Evolutionary conservation across 805 yeast species (phyloP), one percentile per base, ranked within the genome.

Genomic region (Tetrapisispora namnaoensis): DNA sequence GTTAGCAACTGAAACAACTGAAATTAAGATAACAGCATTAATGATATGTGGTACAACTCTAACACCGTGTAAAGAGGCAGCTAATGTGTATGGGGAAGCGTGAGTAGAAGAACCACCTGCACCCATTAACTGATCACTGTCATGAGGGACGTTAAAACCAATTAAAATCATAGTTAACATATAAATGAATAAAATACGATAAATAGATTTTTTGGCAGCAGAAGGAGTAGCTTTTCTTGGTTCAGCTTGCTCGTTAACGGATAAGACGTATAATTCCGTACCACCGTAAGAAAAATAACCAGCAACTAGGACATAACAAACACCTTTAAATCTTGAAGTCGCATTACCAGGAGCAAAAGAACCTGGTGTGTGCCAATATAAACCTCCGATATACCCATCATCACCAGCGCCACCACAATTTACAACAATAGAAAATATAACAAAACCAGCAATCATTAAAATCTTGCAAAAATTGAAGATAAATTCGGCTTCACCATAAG

Each of bases 1-100:
- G 70, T 83, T 84, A 55, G 88, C 89, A 47, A 83, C 90, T 8
- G 89, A 83, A 48, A 82, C 66, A 27, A 84, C 87, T 3, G 90
- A 81, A 50, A 83, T 65, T 68, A 84, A 70, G 55, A 84, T 82
- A 40, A 83, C 87, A 20, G 80, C 86, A 61, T 84, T 84, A 71
- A 84, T 82, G 53, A 84, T 77, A 46, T 82, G 78, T 46, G 90
- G 90, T 44, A 83, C 73, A 39, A 79, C 84, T 44, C 68, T 69
- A 54, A 83, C 78, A 56, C 83, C 82, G 28, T 77, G 84, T 47
- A 73, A 68, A 30, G 73, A 69, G 49, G 83, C 77, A 38, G 90
- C 88, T 65, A 83, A 74, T 55, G 83, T 90, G 61, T 83, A 83
- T 24, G 91, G 91, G 17, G 90, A 83, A 28, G 86, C 82, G 36